Evolutionary conservation across 768 basidiomycete genomes (phyloP), one percentile per base, ranked within the genome.

Genomic region (Russula olivacea): DNA sequence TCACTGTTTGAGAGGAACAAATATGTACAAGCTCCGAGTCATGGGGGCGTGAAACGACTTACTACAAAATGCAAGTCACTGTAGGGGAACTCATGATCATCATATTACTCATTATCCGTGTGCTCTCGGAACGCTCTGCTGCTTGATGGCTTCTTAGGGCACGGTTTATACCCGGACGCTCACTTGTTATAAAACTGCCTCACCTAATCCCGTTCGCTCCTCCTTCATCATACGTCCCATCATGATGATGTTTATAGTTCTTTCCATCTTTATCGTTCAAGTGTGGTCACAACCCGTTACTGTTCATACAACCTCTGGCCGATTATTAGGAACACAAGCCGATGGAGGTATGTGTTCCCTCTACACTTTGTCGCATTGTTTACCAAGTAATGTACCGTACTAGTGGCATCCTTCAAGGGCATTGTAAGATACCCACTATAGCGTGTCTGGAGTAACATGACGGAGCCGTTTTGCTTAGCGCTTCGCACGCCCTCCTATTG

Each of bases 331-430:
- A 6, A 15, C 21, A n/a, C 23, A 64, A 49, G 23, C 11, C 10
- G 53, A 64, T 3, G 52, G 58, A 34, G 63, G 63, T 64, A 48
- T 8, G 63, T 23, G 17, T 34, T 38, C 6, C 19, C 58, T n/a
- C 40, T 14, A 12, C 43, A 32, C 9, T 19, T 58, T 10, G 30
- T 43, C 15, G 1, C 34, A 23, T 14, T 10, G n/a, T 40, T 38
- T 12, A 25, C 51, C n/a, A 38, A 1, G 47, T 34, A 54, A 45
- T 10, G 43, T n/a, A 48, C 43, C 55, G 23, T 12, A 47, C 8
- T 28, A 60, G 63, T 64, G n/a, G 53, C 23, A 17, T 60, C 43
- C 11, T 64, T 64, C 41, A 64, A 64, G n/a, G 63, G 63, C 25
- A 47, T 64, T 10, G 59, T 60, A 25, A 60, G 58, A 48, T 49